Base-by-base conservation (phyloP, 1,284 basidiomycete species). In the Rhodotorula mucilaginosa region DNA sequence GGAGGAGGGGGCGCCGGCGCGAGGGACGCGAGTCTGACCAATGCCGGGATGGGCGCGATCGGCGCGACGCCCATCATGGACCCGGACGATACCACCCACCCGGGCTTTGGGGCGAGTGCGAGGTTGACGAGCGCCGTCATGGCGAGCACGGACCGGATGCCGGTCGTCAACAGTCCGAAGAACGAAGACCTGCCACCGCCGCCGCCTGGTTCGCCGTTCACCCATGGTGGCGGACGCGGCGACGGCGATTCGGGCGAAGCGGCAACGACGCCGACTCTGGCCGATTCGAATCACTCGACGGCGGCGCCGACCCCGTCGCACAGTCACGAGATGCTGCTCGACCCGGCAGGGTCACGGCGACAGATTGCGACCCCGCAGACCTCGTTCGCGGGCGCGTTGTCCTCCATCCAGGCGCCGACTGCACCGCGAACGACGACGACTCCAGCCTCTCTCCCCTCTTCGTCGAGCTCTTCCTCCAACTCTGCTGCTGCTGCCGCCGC, bases 61-160 rank as follows among this genome's bases (percentile, higher is more conserved):
- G 67, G 67, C 15, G 67, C 67, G 26, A 52, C 8, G 8, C 56
- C 67, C 19, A 12, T 64, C 23, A 68, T 69, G 57, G 69, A 76
- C 51, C 71, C 75, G n/a, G 75, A 76, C 64, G 75, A 76, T 48
- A 72, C 70, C 51, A 64, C 66, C 15, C 75, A 76, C 48, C 73
- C 73, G 2, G 73, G 63, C 8, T 76, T 72, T 26, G 34, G 44
- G 3, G 58, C 65, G 48, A 69, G 65, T 4, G 67, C 75, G 26
- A 21, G 75, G 21, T 44, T 76, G 63, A 76, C 75, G n/a, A 61
- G 71, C 7, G 75, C 57, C 48, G 73, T 74, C 44, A 34, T 76
- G 34, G 65, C 74, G 66, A 74, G 73, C 16, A 64, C 65, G 31
- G 75, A 74, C 16, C 57, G 44, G 47, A 76, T 76, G 75, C 75